Evolutionary conservation across 495 filamentous ascomycete species (phyloP).

Genomic region (Podospora pseudopauciseta): DNA sequence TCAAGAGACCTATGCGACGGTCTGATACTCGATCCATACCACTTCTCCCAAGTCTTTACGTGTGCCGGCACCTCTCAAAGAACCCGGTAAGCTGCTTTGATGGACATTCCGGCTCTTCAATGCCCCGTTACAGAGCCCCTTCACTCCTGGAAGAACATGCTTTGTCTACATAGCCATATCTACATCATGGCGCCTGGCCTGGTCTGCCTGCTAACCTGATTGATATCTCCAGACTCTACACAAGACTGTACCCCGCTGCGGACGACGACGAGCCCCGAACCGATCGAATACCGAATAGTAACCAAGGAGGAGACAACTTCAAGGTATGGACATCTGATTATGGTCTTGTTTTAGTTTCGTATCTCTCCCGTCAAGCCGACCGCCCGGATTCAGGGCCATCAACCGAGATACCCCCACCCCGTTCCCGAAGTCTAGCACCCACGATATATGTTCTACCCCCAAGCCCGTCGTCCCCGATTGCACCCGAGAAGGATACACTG

Average conservation of each 20-base stretch:
- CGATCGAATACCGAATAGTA: neutral
- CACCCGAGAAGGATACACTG: neutral
- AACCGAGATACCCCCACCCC: neutral
- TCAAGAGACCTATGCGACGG: neutral
- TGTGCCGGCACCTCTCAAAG: neutral
- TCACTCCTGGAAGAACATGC: neutral
- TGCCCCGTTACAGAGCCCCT: neutral
- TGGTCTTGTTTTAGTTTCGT: neutral
- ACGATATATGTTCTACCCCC: neutral
- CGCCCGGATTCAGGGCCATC: neutral
- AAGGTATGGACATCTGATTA: neutral
- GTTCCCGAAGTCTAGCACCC: neutral
- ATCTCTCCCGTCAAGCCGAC: neutral
- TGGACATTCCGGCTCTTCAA: neutral
- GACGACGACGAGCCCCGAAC: neutral
- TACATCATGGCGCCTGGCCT: neutral
- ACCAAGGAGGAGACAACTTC: neutral
- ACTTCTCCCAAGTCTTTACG: neutral
- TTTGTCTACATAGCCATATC: neutral
- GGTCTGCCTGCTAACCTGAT: neutral
- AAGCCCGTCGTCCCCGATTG: neutral
- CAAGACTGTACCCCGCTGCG: neutral
- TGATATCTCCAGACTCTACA: neutral
- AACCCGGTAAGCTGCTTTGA: neutral
- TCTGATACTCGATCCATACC: neutral